Evolutionary conservation across 257 asterid genomes (phyloP).

Genomic region (Paraleonurus japonicus): DNA sequence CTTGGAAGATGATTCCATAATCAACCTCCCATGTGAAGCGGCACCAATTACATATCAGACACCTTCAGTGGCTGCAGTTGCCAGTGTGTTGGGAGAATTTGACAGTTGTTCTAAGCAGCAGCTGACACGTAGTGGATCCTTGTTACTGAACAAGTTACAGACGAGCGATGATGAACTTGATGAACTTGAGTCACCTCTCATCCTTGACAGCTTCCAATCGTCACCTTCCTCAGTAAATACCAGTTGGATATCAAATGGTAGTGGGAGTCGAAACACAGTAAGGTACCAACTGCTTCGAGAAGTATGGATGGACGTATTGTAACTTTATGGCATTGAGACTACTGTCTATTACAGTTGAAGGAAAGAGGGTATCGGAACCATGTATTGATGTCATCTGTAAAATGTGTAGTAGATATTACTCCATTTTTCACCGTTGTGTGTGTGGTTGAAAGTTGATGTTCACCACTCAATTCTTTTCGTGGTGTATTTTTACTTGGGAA

Average conservation of each 20-base stretch:
- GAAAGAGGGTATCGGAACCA: background rate
- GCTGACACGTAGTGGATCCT: slow-evolving; percentile 48
- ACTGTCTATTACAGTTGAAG: background rate
- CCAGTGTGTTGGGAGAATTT: slow-evolving; percentile 38
- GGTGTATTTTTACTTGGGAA: too few species aligned
- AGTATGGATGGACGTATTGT: slow-evolving; percentile 47
- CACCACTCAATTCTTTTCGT: too few species aligned
- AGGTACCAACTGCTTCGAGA: slow-evolving; percentile 73
- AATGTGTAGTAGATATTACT: slow-evolving; percentile 2
- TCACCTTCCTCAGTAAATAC: slow-evolving; percentile 37
- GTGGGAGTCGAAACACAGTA: slow-evolving; percentile 30
- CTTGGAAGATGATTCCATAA: slow-evolving; percentile 43
- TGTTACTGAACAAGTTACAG: slow-evolving; percentile 63
- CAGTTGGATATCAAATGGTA: slow-evolving; percentile 15
- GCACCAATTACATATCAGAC: slow-evolving; percentile 52
- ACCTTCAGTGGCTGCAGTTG: slow-evolving; percentile 46
- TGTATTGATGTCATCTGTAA: background rate
- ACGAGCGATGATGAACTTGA: slow-evolving; percentile 83
- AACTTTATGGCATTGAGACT: background rate
- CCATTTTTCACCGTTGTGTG: background rate
- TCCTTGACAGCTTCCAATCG: slow-evolving; percentile 27
- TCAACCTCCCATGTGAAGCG: slow-evolving; percentile 61
- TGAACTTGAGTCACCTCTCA: slow-evolving; percentile 58
- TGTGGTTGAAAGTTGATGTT: too few species aligned
- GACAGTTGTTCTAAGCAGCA: slow-evolving; percentile 31